Base-by-base conservation (phyloP, 2,329 filamentous ascomycete genomes). In the Fusarium sp. region DNA sequence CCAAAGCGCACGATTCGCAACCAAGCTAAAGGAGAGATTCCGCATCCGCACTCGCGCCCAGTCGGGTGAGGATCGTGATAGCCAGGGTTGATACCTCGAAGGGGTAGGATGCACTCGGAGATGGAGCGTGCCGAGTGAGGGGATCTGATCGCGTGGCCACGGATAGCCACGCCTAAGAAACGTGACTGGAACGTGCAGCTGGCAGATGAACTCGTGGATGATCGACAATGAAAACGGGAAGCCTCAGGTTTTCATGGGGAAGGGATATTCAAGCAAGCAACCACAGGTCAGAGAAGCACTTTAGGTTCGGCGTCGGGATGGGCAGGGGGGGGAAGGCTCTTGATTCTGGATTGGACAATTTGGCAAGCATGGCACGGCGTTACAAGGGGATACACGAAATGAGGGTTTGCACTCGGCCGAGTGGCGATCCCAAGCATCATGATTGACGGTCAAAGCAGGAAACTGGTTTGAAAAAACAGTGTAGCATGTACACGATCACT, bases 1-100 rank as follows among this genome's bases (percentile, higher is more conserved):
- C 27, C 84, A 84, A 29, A 84, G 85, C 61, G 83, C 85, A 13
- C 83, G 81, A 50, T 77, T 91, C 41, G 83, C 89, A 8, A 84
- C 86, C 50, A 86, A 86, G 61, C 80, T 91, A 50, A 85, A 86
- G 56, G 88, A 89, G 56, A 86, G 84, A 74, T 90, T 91, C 75
- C 85, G 85, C 50, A 85, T 90, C 65, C 84, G 86, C 45, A 88
- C 87, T 14, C 84, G 85, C 37, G 82, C 86, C 16, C 85, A 88
- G 70, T 75, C 80, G 5, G 68, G 67, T 50, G 73, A 76, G 35
- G 60, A 70, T 59, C 54, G 68, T 22, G 68, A 72, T 52, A 60
- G 67, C n/a, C 67, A 77, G 60, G 59, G 37, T 41, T 62, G 43
- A 59, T 37, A 41, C 27, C 39, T 48, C 18, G 33, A 54, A 20